Base-by-base conservation (phyloP, 306 rosid species). In the Cicer judaicum region DNA sequence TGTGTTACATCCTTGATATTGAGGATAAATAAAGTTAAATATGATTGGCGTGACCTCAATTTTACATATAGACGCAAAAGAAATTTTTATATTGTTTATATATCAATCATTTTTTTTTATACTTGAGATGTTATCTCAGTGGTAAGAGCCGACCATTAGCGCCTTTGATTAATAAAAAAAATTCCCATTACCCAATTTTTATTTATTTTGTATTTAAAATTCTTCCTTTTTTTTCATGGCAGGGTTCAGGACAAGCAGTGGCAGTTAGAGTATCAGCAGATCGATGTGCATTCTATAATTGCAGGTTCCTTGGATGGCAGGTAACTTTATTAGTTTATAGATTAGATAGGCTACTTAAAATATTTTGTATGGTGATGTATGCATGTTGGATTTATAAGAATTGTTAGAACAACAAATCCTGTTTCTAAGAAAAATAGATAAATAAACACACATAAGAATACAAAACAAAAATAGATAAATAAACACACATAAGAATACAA, bases 221-320 rank as follows among this genome's bases (percentile, higher is more conserved):
- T 15, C 8, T 40, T 69, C 18, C 9, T 13, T 21, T 59, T 10
- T 29, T 39, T 53, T 43, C n/a, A 70, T 53, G 64, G 49, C 70
- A 91, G 98, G 96, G 97, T 70, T 91, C 98, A 3, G 97, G 97
- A 41, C 97, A 93, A 88, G 98, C 98, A 48, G 98, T 93, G 79
- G 97, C 98, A 42, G 64, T 93, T 62, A 91, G 98, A 85, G 93
- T 93, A 42, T 81, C 98, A 59, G 93, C 96, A 42, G 97, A 93
- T 81, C 77, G 97, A 81, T 91, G 97, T 82, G 93, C 96, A 66
- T 91, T 93, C 83, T 93, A 91, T 69, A 91, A 89, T 80, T 93
- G 98, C 83, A 89, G 93, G 81, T 93, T 93, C 85, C 93, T 91
- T 64, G 98, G 98, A 66, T 93, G 97, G 97, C 98, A 93, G 98